Evolutionary conservation across 2,329 filamentous ascomycete species (phyloP).

Genomic region (Metarhizium album): DNA sequence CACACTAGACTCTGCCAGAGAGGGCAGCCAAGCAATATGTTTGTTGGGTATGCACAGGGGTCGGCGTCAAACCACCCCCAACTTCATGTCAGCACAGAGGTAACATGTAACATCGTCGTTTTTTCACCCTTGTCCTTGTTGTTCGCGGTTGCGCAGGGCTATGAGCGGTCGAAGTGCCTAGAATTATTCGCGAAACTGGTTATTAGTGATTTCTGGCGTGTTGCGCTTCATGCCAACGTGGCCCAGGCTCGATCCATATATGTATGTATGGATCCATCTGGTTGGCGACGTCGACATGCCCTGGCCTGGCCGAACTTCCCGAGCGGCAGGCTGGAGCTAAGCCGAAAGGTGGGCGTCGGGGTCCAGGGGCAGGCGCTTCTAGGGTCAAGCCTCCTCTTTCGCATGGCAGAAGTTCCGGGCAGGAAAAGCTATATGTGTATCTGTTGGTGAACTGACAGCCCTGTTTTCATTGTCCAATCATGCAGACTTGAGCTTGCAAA

Average conservation of each 20-base stretch:
- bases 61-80: neutral
- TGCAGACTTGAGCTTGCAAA: neutral
- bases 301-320: neutral
- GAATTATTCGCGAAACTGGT: neutral
- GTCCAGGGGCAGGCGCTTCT: conserved; percentile 3
- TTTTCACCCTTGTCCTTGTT: neutral
- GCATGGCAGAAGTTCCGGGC: conserved; percentile 1
- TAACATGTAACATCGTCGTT: neutral
- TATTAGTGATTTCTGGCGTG: no score
- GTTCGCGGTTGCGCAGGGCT: neutral
- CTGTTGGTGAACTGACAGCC: neutral
- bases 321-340: neutral
- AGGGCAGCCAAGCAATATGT: neutral
- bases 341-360: neutral
- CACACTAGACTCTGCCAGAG: neutral
- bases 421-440: no score
- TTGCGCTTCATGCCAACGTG: no score
- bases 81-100: neutral
- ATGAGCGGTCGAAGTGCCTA: neutral
- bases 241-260: no score
- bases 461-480: neutral
- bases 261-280: no score
- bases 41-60: no score
- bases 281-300: no score
- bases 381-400: neutral